A percentile compares a stretch with the other conserved stretches of the same genome.
Evolutionary conservation across 2,329 filamentous ascomycete genomes (phyloP).

Genomic region (Fusarium devonianum): DNA sequence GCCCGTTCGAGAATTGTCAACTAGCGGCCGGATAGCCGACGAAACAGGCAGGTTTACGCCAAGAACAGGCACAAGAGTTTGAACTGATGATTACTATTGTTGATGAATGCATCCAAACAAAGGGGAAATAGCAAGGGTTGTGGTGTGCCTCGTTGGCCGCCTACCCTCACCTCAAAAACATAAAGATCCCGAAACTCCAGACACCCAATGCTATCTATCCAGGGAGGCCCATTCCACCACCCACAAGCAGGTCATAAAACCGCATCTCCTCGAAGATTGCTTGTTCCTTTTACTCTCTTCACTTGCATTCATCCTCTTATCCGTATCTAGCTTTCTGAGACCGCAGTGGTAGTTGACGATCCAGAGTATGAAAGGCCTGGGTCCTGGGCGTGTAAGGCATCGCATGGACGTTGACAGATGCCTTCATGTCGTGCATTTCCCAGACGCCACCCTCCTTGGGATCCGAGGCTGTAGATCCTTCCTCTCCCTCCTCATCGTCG

Average conservation of each 20-base stretch:
- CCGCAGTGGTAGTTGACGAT: constrained; percentile 63
- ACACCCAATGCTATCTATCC: constrained; percentile 31
- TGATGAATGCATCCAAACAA: too few species aligned
- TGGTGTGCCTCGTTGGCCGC: constrained; percentile 14
- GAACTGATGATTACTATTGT: too few species aligned
- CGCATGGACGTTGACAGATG: constrained; percentile 41
- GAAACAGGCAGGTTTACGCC: constrained; percentile 16
- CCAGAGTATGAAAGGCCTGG: constrained; percentile 70
- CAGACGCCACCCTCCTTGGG: constrained; percentile 56
- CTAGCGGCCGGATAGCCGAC: background rate
- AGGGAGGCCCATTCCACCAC: constrained; percentile 16
- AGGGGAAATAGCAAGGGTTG: too few species aligned
- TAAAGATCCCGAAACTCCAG: constrained; percentile 25
- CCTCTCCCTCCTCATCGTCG: constrained; percentile 54
- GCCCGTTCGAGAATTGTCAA: constrained; percentile 2
- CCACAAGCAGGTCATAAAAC: background rate
- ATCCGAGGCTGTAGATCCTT: constrained; percentile 43
- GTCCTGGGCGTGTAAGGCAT: constrained; percentile 70
- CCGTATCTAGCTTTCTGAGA: constrained; percentile 39
- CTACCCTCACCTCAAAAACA: background rate
- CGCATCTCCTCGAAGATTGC: background rate
- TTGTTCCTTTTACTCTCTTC: background rate
- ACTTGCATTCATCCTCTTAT: constrained; percentile 1
- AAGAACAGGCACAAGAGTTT: background rate
- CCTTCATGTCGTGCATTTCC: constrained; percentile 64